These are phyloP conservation scores for Pseudogymnoascus sp. DNA, from an alignment of 2,329 filamentous ascomycete species.

Conservation along the genomic window DNA sequence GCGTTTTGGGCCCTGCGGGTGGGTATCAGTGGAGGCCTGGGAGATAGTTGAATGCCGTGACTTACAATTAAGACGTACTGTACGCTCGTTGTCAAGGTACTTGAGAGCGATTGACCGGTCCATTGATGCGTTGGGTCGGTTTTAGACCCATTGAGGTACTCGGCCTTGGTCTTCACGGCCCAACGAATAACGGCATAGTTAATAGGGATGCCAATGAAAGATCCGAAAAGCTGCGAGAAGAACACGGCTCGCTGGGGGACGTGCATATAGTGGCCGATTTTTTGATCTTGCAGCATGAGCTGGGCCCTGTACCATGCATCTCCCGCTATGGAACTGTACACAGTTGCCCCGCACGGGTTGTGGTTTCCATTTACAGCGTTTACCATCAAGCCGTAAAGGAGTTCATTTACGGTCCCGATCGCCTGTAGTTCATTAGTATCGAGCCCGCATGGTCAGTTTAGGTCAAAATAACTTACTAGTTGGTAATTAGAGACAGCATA, in stretches of 20 bases:
- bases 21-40: not conserved
- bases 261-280: slow-evolving; percentile 59
- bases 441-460: too few species aligned
- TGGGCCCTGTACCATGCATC: slow-evolving; percentile 55
- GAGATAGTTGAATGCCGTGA: not conserved
- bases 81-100: slow-evolving; percentile 46
- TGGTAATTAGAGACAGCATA: slow-evolving; percentile 52
- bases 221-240: slow-evolving; percentile 54
- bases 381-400: slow-evolving; percentile 54
- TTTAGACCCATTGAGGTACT: slow-evolving; percentile 43
- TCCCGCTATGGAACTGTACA: slow-evolving; percentile 52
- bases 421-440: slow-evolving; percentile 29
- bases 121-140: slow-evolving; percentile 52
- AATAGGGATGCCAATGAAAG: slow-evolving; percentile 50
- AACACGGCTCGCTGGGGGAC: slow-evolving; percentile 52
- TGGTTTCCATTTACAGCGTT: slow-evolving; percentile 43
- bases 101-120: slow-evolving; percentile 49
- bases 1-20: slow-evolving; percentile 35
- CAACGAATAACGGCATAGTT: slow-evolving; percentile 56
- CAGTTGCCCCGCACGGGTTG: slow-evolving; percentile 50
- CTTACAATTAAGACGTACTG: slow-evolving; percentile 52
- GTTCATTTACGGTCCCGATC: slow-evolving; percentile 52
- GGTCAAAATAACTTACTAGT: slow-evolving; percentile 19
- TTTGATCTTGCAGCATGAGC: slow-evolving; percentile 53
- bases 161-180: slow-evolving; percentile 49